A percentile compares a stretch with the other conserved stretches of the same genome.
Conservation (phyloP, 495 filamentous ascomycete genomes). For the Pyrenula massariospora region DNA sequence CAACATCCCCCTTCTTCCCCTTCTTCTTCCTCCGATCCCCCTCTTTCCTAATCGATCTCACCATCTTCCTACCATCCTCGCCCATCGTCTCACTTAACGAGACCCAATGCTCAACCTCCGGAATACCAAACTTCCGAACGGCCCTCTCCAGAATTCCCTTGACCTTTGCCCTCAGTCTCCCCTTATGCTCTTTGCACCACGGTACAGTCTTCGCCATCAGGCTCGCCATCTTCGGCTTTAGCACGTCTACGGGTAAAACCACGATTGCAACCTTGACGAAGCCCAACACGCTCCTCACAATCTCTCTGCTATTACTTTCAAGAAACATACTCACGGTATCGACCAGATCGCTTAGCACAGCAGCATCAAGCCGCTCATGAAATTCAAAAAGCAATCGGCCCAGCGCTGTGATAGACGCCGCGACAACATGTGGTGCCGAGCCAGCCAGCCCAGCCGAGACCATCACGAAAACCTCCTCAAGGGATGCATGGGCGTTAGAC, state of each 20-base stretch:
- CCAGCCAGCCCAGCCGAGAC: constrained; percentile 89
- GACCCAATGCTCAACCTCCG: constrained; percentile 60
- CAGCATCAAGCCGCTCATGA: constrained; percentile 41
- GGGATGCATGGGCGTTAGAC: constrained; percentile 58
- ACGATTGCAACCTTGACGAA: constrained; percentile 95
- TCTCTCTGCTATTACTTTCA: constrained; percentile 88
- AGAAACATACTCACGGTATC: constrained; percentile 90
- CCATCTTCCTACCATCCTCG: constrained; percentile 77
- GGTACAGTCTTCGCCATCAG: constrained; percentile 83
- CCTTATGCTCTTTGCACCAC: constrained; percentile 97
- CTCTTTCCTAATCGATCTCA: constrained; percentile 86
- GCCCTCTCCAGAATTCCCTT: constrained; percentile 94
- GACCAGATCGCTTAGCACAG: constrained; percentile 64
- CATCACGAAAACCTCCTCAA: constrained; percentile 98
- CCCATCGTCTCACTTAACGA: constrained; percentile 22
- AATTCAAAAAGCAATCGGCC: constrained; percentile 89
- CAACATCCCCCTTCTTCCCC: constrained; percentile 40
- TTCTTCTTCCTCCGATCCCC: constrained; percentile 78
- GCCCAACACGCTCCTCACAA: constrained; percentile 81
- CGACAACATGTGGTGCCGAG: constrained; percentile 86
- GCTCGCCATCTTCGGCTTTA: constrained; percentile 58
- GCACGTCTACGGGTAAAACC: constrained; percentile 60
- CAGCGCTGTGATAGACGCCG: constrained; percentile 82
- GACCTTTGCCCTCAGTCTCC: constrained; percentile 87
- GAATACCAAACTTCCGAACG: constrained; percentile 78